These are phyloP conservation scores for Pseudocohnilembus persalinus DNA, from an alignment of 169 alveolate genomes.

Conservation along the genomic window DNA sequence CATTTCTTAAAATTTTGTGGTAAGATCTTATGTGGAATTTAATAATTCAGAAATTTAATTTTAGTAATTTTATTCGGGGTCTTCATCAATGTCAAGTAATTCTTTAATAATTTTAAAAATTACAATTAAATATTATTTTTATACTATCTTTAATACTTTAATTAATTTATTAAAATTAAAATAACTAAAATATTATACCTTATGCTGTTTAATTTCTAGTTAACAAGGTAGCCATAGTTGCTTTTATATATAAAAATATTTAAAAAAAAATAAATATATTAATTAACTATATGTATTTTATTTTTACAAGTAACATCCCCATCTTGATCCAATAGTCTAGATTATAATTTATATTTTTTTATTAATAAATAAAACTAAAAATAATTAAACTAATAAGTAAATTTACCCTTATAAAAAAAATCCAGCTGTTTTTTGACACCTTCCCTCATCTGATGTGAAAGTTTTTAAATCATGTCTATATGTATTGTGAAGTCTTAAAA, in stretches of 20 bases:
- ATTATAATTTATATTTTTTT: no score
- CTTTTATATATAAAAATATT: neutral
- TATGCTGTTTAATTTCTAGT: neutral
- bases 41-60: neutral
- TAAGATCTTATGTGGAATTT: neutral
- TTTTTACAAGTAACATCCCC: neutral
- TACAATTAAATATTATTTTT: no score
- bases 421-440: constrained; percentile 98
- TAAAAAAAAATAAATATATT: no score
- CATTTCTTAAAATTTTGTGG: neutral
- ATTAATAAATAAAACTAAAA: no score
- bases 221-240: neutral
- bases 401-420: constrained; percentile 98
- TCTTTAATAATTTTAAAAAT: no score
- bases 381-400: constrained; percentile 63
- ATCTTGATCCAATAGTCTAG: neutral
- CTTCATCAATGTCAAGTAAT: no score
- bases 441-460: constrained; percentile 97
- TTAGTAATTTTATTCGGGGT: no score
- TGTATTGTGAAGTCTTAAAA: constrained; percentile 96
- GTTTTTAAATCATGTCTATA: constrained; percentile 98
- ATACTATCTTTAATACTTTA: neutral
- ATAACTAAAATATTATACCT: neutral
- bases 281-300: no score
- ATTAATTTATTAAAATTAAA: no score